Base-by-base conservation (phyloP, 768 basidiomycete species). In the Calocybe gangraenosa region DNA sequence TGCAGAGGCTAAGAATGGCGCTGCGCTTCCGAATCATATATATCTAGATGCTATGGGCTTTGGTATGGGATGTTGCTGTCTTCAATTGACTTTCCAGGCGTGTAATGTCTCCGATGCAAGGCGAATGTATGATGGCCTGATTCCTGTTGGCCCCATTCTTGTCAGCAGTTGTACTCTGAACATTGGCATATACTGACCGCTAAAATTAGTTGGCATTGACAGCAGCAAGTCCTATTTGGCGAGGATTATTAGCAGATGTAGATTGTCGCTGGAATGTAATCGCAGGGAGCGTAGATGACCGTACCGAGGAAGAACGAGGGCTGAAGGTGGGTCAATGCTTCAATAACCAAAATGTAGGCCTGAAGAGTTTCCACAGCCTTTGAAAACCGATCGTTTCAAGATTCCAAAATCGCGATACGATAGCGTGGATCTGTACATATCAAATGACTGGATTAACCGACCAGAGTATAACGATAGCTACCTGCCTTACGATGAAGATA, bases 1-100 rank as follows among this genome's bases (percentile, higher is more conserved):
- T 14, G 18, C 48, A 89, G 92, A 96, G 73, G 93, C 93, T 0
- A 89, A 84, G 66, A 75, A 82, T 50, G 93, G 94, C 2, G 92
- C 93, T 3, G 93, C 94, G 13, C 74, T 91, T 28, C 70, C 74
- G 23, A 84, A 95, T 61, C 94, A 98, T 64, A 90, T 99, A 51
- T 98, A 98, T 62, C 78, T 98, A 73, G 96, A 99, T 63, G 94
- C 96, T 7, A 98, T 98, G 96, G 95, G 94, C 21, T 99, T 99
- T 63, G 96, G 96, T 37, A 99, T 98, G 96, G 96, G 96, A 5
- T 98, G 95, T 55, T 95, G 92, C 58, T 98, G 96, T 65, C 73
- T 99, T 41, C 96, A 99, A 58, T 75, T 98, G 49, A 99, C 96
- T 11, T 97, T 98, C 69, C 96, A 99, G 65, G 87, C 93, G 2